Percentiles rank a stretch among this genome's conserved stretches.
Evolutionary conservation across 352 stramenopile species (phyloP).

Genomic region (Nothophytophthora sp.): DNA sequence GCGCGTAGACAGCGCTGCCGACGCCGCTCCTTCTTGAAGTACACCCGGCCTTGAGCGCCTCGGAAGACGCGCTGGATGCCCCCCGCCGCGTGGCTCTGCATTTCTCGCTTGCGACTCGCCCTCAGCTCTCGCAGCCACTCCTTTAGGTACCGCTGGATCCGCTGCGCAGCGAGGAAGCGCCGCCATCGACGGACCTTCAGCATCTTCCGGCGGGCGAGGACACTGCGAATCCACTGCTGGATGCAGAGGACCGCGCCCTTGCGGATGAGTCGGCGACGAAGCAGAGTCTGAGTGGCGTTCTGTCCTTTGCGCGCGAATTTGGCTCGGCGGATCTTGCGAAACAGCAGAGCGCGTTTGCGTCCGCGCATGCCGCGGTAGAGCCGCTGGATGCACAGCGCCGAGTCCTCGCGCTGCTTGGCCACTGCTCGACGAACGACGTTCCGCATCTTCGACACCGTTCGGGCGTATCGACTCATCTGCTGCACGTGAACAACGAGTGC

Average conservation of each 20-base stretch:
- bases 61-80: constrained; percentile 54
- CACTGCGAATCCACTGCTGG: constrained; percentile 48
- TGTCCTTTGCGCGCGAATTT: constrained; percentile 51
- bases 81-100: constrained; percentile 30
- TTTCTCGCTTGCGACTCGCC: constrained; percentile 31
- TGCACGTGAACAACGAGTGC: constrained; percentile 40
- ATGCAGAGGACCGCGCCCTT: constrained; percentile 44
- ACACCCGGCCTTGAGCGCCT: constrained; percentile 32
- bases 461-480: constrained; percentile 40
- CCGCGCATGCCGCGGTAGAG: constrained; percentile 49
- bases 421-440: constrained; percentile 29
- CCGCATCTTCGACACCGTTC: constrained; percentile 24
- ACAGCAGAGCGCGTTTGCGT: constrained; percentile 51
- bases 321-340: constrained; percentile 66
- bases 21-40: constrained; percentile 28
- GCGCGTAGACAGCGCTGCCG: constrained; percentile 28
- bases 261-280: constrained; percentile 48
- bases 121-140: constrained; percentile 47
- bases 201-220: constrained; percentile 42
- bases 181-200: constrained; percentile 46
- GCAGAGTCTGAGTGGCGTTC: constrained; percentile 49
- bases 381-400: constrained; percentile 41
- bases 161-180: constrained; percentile 37
- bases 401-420: constrained; percentile 25
- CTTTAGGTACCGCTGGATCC: constrained; percentile 54